Percentiles rank a stretch among this genome's conserved stretches.
phyloP scores from a whole-genome alignment of 305 asterid genomes.

The Fraxinus ornus region DNA sequence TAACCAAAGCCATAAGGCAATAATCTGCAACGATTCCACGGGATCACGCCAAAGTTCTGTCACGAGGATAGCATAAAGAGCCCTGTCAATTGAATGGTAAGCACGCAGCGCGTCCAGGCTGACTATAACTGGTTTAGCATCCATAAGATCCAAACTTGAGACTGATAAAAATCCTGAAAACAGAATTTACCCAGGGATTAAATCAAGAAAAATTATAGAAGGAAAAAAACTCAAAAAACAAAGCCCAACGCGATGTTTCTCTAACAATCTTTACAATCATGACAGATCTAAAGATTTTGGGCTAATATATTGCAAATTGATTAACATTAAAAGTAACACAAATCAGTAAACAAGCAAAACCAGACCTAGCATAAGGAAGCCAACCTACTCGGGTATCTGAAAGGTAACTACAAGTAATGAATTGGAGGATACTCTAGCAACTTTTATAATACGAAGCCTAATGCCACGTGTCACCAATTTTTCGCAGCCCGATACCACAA shows the following conservation, averaged over 20 bases:
- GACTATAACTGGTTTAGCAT: not conserved
- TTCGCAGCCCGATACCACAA: not conserved
- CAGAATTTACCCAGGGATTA: not conserved
- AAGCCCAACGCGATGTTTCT: not conserved
- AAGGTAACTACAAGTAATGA: not conserved
- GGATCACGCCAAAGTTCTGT: conserved; percentile 45
- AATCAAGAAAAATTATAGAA: not conserved
- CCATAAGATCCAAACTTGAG: conserved; percentile 26
- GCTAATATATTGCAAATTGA: not conserved
- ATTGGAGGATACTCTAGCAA: not conserved
- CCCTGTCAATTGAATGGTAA: conserved; percentile 52
- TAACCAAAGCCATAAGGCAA: conserved; percentile 72
- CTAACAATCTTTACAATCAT: not conserved
- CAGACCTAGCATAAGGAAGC: not conserved
- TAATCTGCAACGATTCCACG: conserved; percentile 34
- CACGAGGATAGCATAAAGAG: conserved; percentile 47
- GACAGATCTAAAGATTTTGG: not conserved
- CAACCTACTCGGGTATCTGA: not conserved
- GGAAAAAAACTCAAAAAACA: not conserved
- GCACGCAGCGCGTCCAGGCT: conserved; percentile 22
- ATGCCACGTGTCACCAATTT: not conserved
- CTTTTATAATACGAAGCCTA: not conserved
- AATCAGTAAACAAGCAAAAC: not conserved
- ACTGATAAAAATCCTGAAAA: conserved; percentile 28
- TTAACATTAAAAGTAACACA: not conserved